A percentile compares a stretch with the other conserved stretches of the same genome.
These are phyloP conservation scores for Penicillium sp. DNA, from an alignment of 2,329 filamentous ascomycete genomes.

Conservation along the genomic window DNA sequence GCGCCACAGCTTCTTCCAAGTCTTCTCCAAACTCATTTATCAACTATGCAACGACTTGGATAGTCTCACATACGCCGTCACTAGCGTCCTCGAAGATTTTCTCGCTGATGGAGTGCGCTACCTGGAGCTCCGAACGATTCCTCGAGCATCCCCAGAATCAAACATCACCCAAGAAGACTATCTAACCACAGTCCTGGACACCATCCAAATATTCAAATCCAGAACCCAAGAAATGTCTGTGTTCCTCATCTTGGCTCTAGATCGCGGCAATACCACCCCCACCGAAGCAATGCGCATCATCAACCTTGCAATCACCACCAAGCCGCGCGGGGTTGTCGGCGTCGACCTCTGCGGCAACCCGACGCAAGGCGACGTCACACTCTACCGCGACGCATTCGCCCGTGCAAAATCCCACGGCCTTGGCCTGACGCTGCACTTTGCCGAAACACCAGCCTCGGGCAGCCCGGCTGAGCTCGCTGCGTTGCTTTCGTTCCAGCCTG, in stretches of 20 bases:
- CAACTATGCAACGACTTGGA: constrained; percentile 63
- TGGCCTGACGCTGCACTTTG: constrained; percentile 73
- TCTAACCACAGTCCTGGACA: constrained; percentile 62
- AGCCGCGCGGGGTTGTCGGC: constrained; percentile 61
- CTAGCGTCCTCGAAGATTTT: constrained; percentile 65
- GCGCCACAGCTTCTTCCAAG: constrained; percentile 66
- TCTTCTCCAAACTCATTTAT: constrained; percentile 80
- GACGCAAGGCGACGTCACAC: constrained; percentile 57
- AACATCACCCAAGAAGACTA: constrained; percentile 63
- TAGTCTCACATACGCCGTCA: constrained; percentile 62
- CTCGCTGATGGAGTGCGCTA: constrained; percentile 70
- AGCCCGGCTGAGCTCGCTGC: constrained; percentile 60
- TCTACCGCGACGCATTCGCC: constrained; percentile 60
- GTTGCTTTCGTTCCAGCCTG: constrained; percentile 64
- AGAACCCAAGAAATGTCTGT: constrained; percentile 51
- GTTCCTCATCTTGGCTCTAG: constrained; percentile 70
- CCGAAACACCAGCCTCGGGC: constrained; percentile 61
- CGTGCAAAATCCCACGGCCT: constrained; percentile 57
- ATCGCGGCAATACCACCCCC: constrained; percentile 61
- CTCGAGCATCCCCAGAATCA: constrained; percentile 58
- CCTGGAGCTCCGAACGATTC: constrained; percentile 77
- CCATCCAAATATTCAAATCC: constrained; percentile 56
- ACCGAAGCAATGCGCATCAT: constrained; percentile 63
- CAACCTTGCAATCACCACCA: constrained; percentile 59
- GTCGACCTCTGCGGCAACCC: constrained; percentile 80